Conservation (phyloP, 2,329 filamentous ascomycete species). For the Cladosporium sp. region DNA sequence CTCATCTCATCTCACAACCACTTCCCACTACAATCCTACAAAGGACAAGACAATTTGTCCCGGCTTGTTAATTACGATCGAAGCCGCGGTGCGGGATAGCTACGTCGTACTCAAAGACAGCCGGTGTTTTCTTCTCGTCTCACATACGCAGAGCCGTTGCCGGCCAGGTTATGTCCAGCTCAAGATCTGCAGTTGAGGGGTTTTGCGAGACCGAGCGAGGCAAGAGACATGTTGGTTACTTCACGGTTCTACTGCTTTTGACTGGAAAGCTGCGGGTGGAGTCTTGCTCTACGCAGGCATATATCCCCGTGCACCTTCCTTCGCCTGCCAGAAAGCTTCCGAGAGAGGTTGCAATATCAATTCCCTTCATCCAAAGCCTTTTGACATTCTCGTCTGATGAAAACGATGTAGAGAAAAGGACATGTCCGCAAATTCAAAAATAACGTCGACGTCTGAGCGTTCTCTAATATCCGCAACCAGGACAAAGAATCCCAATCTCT, state of each 20-base stretch:
- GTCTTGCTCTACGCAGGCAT: too few relatives aligned
- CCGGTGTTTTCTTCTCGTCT: slow-evolving; percentile 14
- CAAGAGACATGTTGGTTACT: slow-evolving; percentile 8
- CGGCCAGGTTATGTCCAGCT: slow-evolving; percentile 9
- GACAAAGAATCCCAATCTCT: background rate
- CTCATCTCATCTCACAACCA: too few relatives aligned
- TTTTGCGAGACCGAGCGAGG: slow-evolving; percentile 15
- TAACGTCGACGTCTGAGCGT: too few relatives aligned
- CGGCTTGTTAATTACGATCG: slow-evolving; percentile 16
- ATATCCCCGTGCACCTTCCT: too few relatives aligned
- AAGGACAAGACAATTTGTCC: slow-evolving; percentile 1
- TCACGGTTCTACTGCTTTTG: too few relatives aligned
- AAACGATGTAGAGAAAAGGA: too few relatives aligned
- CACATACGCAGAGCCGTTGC: slow-evolving; percentile 3
- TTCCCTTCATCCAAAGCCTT: too few relatives aligned
- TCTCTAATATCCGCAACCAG: background rate
- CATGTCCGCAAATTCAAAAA: too few relatives aligned
- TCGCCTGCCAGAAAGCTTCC: too few relatives aligned
- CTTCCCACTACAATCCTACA: background rate
- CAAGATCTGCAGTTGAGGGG: slow-evolving; percentile 12
- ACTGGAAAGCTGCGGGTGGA: too few relatives aligned
- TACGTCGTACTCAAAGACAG: slow-evolving; percentile 16
- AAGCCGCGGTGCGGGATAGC: slow-evolving; percentile 12
- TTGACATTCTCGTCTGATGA: too few relatives aligned
- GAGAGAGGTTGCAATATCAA: too few relatives aligned